Evolutionary conservation across 2,329 filamentous ascomycete species (phyloP).

Genomic region (Diaporthe sp.): DNA sequence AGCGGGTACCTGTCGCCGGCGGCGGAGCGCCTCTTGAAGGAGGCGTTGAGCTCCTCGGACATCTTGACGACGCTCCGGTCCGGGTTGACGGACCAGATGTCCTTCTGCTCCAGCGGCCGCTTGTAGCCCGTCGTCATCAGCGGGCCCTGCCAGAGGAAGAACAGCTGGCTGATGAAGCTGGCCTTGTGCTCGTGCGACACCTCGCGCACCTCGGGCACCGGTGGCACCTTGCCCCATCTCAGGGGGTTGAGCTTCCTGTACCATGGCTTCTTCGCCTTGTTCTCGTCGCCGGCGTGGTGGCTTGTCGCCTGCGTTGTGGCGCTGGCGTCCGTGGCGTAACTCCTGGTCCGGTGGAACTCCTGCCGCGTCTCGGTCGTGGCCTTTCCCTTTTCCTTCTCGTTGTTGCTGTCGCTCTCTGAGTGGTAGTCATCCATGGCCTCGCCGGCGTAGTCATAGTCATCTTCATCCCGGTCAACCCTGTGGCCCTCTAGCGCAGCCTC

Average conservation of each 20-base stretch:
- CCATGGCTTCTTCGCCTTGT: slow-evolving; percentile 69
- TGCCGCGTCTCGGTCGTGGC: slow-evolving; percentile 47
- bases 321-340: slow-evolving; percentile 68
- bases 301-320: slow-evolving; percentile 59
- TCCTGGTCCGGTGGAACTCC: slow-evolving; percentile 60
- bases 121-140: slow-evolving; percentile 92
- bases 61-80: slow-evolving; percentile 79
- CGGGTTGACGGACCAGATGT: slow-evolving; percentile 92
- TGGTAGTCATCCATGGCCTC: slow-evolving; percentile 34
- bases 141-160: slow-evolving; percentile 92
- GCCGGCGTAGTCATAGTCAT: slow-evolving; percentile 31
- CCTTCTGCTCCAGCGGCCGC: slow-evolving; percentile 83
- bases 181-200: slow-evolving; percentile 80
- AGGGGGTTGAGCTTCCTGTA: slow-evolving; percentile 73
- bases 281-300: slow-evolving; percentile 45
- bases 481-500: slow-evolving; percentile 33
- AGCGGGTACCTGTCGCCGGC: slow-evolving; percentile 81
- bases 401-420: slow-evolving; percentile 40
- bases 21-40: slow-evolving; percentile 77
- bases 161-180: slow-evolving; percentile 79
- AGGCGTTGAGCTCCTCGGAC: slow-evolving; percentile 73
- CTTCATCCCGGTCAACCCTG: slow-evolving; percentile 11
- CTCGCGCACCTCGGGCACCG: slow-evolving; percentile 66
- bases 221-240: slow-evolving; percentile 69
- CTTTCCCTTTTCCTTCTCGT: slow-evolving; percentile 42